Percentiles rank a stretch among this genome's conserved stretches.
phyloP scores from a whole-genome alignment of 176 grass and related monocot species.

The Zizania latifolia region DNA sequence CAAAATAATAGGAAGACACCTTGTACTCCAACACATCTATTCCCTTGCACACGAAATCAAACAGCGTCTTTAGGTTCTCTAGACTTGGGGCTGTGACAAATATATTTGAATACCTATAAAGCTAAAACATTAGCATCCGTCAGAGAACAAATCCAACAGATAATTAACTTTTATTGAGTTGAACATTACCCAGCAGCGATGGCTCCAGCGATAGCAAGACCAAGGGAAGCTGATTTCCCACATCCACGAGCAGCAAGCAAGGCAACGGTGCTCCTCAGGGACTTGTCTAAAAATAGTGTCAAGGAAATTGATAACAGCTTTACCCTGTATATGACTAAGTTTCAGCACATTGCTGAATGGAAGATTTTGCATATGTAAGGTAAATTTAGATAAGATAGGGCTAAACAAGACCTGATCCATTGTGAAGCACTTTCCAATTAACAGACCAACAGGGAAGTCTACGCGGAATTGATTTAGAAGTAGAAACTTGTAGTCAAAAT shows the following conservation, averaged over 20 bases:
- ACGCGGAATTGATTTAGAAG: constrained; percentile 72
- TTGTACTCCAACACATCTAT: no score
- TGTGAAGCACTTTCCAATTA: constrained; percentile 88
- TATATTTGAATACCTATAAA: constrained; percentile 90
- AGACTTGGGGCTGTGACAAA: constrained; percentile 92
- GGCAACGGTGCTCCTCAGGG: constrained; percentile 68
- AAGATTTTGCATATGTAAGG: background rate
- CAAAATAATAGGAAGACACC: no score
- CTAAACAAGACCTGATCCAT: no score
- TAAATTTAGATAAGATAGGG: constrained; percentile 1
- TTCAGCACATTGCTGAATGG: background rate
- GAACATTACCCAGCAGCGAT: constrained; percentile 74
- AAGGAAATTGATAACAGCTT: constrained; percentile 77
- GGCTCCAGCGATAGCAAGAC: constrained; percentile 91
- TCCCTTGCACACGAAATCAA: constrained; percentile 98
- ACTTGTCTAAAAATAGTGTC: constrained; percentile 89
- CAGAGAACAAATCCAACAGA: constrained; percentile 4
- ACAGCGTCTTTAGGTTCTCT: constrained; percentile 87
- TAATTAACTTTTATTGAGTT: constrained; percentile 14
- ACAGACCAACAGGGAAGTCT: constrained; percentile 71
- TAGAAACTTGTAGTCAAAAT: no score
- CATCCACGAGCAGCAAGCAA: constrained; percentile 88
- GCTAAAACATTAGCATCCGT: constrained; percentile 5
- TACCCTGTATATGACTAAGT: constrained; percentile 46
- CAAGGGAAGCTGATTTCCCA: constrained; percentile 90